Evolutionary conservation across 2,329 filamentous ascomycete species (phyloP), one percentile per base, ranked within the genome.

Genomic region (Xylariales sp.): DNA sequence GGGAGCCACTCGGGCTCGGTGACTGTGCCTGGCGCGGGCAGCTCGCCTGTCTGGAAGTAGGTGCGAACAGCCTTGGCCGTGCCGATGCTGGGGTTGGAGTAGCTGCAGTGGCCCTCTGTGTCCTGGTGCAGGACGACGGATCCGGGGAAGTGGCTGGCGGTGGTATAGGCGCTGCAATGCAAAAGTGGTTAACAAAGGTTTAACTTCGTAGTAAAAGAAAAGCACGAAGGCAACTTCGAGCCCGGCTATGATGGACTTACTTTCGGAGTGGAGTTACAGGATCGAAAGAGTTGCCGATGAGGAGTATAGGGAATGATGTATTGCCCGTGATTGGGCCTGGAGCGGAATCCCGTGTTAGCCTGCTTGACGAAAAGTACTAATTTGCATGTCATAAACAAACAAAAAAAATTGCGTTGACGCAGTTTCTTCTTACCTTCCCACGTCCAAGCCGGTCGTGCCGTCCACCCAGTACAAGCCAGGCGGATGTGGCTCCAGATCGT

Each of bases 401-500:
- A 25, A 25, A n/a, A n/a, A 25, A 25, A 8, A 8, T 25, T 25
- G 17, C 17, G 29, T n/a, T 15, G 25, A 23, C 18, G 19, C n/a
- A 23, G 10, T 10, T 16, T 8, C 18, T 23, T n/a, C 20, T 19
- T 29, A 29, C 33, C 33, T 24, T 17, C 14, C 13, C 16, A 37
- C n/a, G 23, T 21, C 46, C 46, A 48, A 6, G 42, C 46, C 2
- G 57, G 57, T 13, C 43, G 49, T 3, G 55, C 51, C 25, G 57
- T 49, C 25, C 57, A 54, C 27, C 52, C 56, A 8, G 49, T 49
- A 19, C 55, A 58, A 25, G 48, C 43, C 13, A 38, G 41, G 51
- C 2, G 54, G 41, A 4, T 32, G 12, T 4, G 48, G 14, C 41
- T 33, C 46, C 46, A 48, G 13, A 25, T 29, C 5, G 44, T 21